These are phyloP conservation scores for Fraxinus sp. DNA, from an alignment of 305 asterid genomes.

Conservation along the genomic window DNA sequence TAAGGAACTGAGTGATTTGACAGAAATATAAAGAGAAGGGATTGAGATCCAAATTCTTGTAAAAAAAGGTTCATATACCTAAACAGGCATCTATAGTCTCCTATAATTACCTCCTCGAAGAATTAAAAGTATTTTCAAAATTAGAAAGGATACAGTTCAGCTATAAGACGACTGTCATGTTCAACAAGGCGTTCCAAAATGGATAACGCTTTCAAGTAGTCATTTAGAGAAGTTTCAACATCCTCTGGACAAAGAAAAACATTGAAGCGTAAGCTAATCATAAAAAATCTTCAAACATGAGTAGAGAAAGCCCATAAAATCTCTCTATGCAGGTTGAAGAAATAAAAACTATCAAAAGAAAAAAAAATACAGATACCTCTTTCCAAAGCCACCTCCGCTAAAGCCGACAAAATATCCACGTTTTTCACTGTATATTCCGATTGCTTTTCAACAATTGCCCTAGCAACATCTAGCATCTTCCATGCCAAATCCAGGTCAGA, in stretches of 20 bases:
- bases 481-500: conserved; percentile 96
- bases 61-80: conserved; percentile 1
- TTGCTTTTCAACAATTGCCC: conserved; percentile 80
- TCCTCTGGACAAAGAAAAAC: conserved; percentile 58
- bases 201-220: conserved; percentile 80
- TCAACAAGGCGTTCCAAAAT: conserved; percentile 76
- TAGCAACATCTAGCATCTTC: conserved; percentile 94
- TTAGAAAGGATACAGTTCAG: conserved; percentile 85
- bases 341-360: too few relatives aligned
- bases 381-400: conserved; percentile 92
- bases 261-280: too few relatives aligned
- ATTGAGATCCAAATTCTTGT: too few relatives aligned
- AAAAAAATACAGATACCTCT: too few relatives aligned
- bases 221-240: conserved; percentile 78
- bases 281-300: too few relatives aligned
- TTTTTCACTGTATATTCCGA: conserved; percentile 74
- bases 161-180: conserved; percentile 81
- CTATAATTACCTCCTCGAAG: too few relatives aligned
- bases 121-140: too few relatives aligned
- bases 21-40: too few relatives aligned
- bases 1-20: conserved; percentile 35
- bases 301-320: conserved; percentile 16
- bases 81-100: too few relatives aligned
- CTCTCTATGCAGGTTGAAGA: not conserved
- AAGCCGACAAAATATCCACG: conserved; percentile 82